Percentiles rank a stretch among this genome's conserved stretches.
phyloP scores from a whole-genome alignment of 129 eudicot species.

The Dittrichia graveolens region DNA sequence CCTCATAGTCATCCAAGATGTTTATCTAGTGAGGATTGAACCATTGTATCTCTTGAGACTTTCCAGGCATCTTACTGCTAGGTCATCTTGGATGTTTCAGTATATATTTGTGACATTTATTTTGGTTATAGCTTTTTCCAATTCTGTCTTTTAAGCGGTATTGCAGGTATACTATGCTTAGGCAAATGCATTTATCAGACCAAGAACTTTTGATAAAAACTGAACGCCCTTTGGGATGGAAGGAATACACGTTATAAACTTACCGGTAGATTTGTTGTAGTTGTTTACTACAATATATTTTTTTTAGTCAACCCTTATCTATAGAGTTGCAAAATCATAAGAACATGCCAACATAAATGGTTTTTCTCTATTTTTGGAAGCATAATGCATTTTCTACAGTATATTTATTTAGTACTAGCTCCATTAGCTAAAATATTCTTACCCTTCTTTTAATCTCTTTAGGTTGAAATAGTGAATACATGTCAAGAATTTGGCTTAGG shows the following conservation, averaged over 20 bases:
- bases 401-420: not conserved
- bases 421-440: no score
- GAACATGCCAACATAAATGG: not conserved
- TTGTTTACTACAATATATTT: not conserved
- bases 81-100: no score
- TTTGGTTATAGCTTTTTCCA: no score
- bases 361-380: not conserved
- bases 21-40: no score
- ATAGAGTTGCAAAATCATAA: not conserved
- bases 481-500: slow-evolving; percentile 53
- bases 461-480: slow-evolving; percentile 43
- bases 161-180: no score
- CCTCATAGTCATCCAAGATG: no score
- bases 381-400: not conserved
- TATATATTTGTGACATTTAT: not conserved
- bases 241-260: not conserved
- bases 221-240: not conserved
- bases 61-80: no score
- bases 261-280: not conserved
- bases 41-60: no score
- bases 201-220: not conserved
- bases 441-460: not conserved
- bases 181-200: no score
- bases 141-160: no score
- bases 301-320: not conserved